Evolutionary conservation across 139 green algal species (phyloP), one percentile per base, ranked within the genome.

Genomic region (Microglena sp.): DNA sequence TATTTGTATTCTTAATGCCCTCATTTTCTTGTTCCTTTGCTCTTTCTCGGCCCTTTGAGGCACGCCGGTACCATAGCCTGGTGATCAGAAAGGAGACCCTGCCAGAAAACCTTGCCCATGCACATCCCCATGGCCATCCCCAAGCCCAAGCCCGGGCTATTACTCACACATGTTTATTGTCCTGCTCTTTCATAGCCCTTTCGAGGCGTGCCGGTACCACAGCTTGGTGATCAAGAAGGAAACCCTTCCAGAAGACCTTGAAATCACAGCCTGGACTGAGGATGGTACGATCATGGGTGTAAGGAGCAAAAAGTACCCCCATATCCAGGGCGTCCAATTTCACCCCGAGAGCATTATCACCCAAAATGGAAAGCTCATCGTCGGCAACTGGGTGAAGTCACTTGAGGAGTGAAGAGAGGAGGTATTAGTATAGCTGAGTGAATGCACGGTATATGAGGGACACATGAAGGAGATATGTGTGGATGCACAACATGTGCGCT

Each of bases 211-310:
- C 2, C 77, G 91, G 18, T 97, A 97, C 75, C 91, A 97, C 80
- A 90, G 74, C 67, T 78, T 99, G 45, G 91, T 98, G 2, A 96
- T 99, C 62, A 88, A 91, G 35, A 76, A 84, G 55, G 86, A 93
- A 4, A 90, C 69, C 11, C 91, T 89, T 33, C 94, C 94, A 1
- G 85, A 92, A 4, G 82, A 90, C 11, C 77, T 99, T 60, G 91
- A 99, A 71, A 36, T 81, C 22, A 97, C 89, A 2, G 94, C 90
- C 27, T 97, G 93, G 91, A 96, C 90, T 0, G 93, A 98, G 54
- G 94, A 99, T 66, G 87, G 89, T 55, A 96, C 89, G 30, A 92
- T 98, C 76, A 99, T 99, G 94, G 94, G 69, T 2, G 85, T 96
- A 29, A 78, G 83, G 27, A 92, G 98, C 76, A 92, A 85, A 64